Evolutionary conservation across 2,329 filamentous ascomycete genomes (phyloP).

Genomic region (Colletotrichum simmondsii): DNA sequence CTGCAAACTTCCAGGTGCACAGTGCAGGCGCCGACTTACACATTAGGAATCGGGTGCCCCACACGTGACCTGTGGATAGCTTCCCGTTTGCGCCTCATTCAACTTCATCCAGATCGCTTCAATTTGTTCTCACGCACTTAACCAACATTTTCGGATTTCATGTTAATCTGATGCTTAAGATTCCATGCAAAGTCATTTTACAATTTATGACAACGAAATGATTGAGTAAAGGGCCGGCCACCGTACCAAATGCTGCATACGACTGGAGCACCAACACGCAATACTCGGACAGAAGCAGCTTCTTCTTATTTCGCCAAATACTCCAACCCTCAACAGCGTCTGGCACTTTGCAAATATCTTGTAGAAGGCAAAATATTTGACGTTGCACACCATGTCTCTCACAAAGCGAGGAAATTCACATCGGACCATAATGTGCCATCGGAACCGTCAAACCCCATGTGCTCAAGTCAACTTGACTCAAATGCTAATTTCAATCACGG

Average conservation of each 20-base stretch:
- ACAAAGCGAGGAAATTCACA: background rate
- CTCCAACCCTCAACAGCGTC: background rate
- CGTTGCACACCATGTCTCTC: slow-evolving; percentile 2
- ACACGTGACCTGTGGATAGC: slow-evolving; percentile 34
- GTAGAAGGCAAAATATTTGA: background rate
- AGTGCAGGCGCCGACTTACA: slow-evolving; percentile 27
- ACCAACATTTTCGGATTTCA: background rate
- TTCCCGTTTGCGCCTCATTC: slow-evolving; percentile 13
- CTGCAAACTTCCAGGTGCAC: slow-evolving; percentile 31
- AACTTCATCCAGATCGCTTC: background rate
- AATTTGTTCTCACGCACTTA: background rate
- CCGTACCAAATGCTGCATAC: background rate
- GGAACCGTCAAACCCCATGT: background rate
- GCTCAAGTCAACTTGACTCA: slow-evolving; percentile 2
- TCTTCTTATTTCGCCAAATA: slow-evolving; percentile 9
- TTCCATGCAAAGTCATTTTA: too few species aligned
- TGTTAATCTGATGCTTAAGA: background rate
- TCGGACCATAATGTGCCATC: slow-evolving; percentile 10
- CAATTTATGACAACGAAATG: background rate
- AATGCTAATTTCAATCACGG: slow-evolving; percentile 22
- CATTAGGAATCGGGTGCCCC: slow-evolving; percentile 22
- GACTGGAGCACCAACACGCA: background rate
- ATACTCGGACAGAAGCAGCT: background rate
- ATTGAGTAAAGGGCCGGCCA: background rate
- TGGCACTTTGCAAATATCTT: background rate